Base-by-base conservation (phyloP, 768 basidiomycete species). In the Lactifluus hygrophoroides region DNA sequence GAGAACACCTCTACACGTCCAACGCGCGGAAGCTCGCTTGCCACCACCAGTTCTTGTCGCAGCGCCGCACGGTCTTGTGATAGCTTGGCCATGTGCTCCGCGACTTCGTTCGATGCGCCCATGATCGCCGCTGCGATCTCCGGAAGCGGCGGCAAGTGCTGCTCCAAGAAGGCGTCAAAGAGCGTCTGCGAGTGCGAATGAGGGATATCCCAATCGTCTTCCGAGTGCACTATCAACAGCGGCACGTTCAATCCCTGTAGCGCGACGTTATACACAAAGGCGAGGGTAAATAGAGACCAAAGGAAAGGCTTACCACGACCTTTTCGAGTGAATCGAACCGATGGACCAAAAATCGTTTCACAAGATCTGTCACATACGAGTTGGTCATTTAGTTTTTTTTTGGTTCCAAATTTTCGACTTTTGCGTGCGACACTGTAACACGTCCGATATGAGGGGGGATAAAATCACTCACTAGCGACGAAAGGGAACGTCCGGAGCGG, bases 201-300 rank as follows among this genome's bases (percentile, higher is more conserved):
- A 0, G 85, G 84, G 47, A 93, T 90, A 23, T 88, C 84, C 64
- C 72, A 75, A 70, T 94, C 91, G 68, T 91, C 76, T 60, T 77
- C 74, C 7, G 90, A 82, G 68, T 94, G 91, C 0, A 79, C 82
- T 61, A 94, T 77, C 37, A 92, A 73, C 7, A 88, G 77, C 9
- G 86, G 83, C 0, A 80, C 79, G 63, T 81, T 80, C 64, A 90
- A 79, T 57, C 77, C 75, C 88, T 90, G 66, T 16, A n/a, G n/a
- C n/a, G n/a, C n/a, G n/a, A n/a, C n/a, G n/a, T n/a, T n/a, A n/a
- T n/a, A n/a, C n/a, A n/a, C n/a, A n/a, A n/a, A n/a, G n/a, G n/a
- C n/a, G n/a, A n/a, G 32, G 32, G 5, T 3, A 27, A 13, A 10
- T 21, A 5, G 5, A 5, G 32, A 10, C 32, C 32, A 10, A 32